Conservation (phyloP, 106 monocot species). For the Acorus gramineus region DNA sequence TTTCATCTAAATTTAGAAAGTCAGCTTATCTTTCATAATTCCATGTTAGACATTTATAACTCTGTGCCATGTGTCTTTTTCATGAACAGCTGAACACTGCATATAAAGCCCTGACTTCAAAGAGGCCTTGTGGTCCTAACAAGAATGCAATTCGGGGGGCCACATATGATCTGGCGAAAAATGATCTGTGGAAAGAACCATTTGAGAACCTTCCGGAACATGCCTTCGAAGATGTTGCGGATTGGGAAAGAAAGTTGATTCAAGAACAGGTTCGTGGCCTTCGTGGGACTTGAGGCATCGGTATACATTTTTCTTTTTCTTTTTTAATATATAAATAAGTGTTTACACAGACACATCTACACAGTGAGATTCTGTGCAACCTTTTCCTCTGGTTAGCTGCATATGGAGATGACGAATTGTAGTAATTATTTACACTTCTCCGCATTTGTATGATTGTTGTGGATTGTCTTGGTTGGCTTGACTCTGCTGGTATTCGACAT, state of each 20-base stretch:
- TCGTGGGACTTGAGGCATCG: slow-evolving; percentile 20
- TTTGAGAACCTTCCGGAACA: slow-evolving; percentile 69
- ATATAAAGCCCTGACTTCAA: slow-evolving; percentile 47
- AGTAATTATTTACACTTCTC: too few species aligned
- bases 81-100: slow-evolving; percentile 43
- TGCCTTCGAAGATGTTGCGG: slow-evolving; percentile 49
- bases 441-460: too few species aligned
- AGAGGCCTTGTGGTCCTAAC: slow-evolving; percentile 78
- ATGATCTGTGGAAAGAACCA: slow-evolving; percentile 67
- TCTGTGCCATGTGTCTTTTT: background rate
- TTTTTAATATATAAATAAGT: too few species aligned
- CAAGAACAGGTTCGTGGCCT: slow-evolving; percentile 54
- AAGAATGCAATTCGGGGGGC: slow-evolving; percentile 67
- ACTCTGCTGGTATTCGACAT: too few species aligned
- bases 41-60: background rate
- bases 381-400: too few species aligned
- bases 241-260: slow-evolving; percentile 63
- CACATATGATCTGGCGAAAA: slow-evolving; percentile 79
- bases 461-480: too few species aligned
- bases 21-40: background rate
- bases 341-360: too few species aligned
- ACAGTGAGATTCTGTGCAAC: too few species aligned
- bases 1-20: too few species aligned
- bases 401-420: too few species aligned
- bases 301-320: too few species aligned